phyloP scores from a whole-genome alignment of 805 yeast species.

The Lachancea thermotolerans region DNA sequence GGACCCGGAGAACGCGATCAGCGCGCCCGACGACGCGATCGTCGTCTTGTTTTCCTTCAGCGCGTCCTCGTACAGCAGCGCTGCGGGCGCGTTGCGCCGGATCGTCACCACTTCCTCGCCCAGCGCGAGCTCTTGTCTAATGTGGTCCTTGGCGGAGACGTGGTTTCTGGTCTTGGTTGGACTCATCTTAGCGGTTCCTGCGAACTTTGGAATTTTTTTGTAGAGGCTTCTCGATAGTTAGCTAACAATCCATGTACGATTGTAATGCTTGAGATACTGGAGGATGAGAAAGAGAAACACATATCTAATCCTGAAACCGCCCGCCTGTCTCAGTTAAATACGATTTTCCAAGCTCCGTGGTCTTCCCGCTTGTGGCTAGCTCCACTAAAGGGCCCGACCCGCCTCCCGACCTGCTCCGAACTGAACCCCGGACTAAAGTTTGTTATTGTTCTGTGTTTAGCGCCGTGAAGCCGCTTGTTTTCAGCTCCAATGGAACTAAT shows the following conservation, averaged over 20 bases:
- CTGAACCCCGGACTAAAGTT: background rate
- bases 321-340: background rate
- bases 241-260: background rate
- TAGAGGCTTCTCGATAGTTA: no score
- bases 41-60: conserved; percentile 85
- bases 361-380: background rate
- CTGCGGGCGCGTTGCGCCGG: conserved; percentile 90
- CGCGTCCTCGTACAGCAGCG: conserved; percentile 92
- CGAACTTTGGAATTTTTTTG: no score
- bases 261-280: background rate
- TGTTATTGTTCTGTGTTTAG: background rate
- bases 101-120: conserved; percentile 53
- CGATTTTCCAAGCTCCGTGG: background rate
- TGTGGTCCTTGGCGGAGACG: conserved; percentile 23
- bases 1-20: conserved; percentile 90
- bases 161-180: conserved; percentile 10
- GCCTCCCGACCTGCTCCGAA: background rate
- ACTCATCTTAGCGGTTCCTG: conserved; percentile 7
- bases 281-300: no score
- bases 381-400: background rate
- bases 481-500: background rate
- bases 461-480: background rate
- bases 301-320: no score
- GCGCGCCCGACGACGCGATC: conserved; percentile 86
- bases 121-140: conserved; percentile 38